phyloP scores from a whole-genome alignment of 441 rosid genomes.

The Dalechampia spathulata region DNA sequence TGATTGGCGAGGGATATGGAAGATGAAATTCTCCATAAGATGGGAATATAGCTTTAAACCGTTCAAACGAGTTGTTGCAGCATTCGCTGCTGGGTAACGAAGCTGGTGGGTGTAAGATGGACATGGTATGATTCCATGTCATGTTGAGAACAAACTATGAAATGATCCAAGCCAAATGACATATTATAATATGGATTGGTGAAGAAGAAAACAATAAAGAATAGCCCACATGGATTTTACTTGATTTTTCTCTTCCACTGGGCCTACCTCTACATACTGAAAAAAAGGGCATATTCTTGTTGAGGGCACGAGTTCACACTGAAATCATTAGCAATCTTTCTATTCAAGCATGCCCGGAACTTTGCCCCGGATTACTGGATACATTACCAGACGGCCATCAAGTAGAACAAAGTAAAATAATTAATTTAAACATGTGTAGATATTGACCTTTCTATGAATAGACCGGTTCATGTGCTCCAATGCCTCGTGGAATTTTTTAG shows the following conservation, averaged over 20 bases:
- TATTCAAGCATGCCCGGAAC: too few relatives aligned
- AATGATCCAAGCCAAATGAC: background rate
- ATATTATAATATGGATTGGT: background rate
- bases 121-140: background rate
- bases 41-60: too few relatives aligned
- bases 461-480: background rate
- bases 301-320: too few relatives aligned
- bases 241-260: too few relatives aligned
- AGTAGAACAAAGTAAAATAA: background rate
- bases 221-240: background rate
- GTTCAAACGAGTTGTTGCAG: too few relatives aligned
- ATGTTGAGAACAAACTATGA: background rate
- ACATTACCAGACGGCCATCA: background rate
- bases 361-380: background rate
- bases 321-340: too few relatives aligned
- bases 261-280: too few relatives aligned
- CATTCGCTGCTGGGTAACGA: background rate
- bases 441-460: conserved; percentile 1
- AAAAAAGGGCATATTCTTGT: too few relatives aligned
- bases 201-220: background rate
- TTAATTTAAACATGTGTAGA: background rate
- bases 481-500: background rate
- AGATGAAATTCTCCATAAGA: background rate
- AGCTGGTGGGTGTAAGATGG: background rate
- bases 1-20: background rate